A percentile compares a stretch with the other conserved stretches of the same genome.
These are phyloP conservation scores for Psophocarpus tetragonolobus DNA, from an alignment of 306 rosid genomes.

Conservation along the genomic window DNA sequence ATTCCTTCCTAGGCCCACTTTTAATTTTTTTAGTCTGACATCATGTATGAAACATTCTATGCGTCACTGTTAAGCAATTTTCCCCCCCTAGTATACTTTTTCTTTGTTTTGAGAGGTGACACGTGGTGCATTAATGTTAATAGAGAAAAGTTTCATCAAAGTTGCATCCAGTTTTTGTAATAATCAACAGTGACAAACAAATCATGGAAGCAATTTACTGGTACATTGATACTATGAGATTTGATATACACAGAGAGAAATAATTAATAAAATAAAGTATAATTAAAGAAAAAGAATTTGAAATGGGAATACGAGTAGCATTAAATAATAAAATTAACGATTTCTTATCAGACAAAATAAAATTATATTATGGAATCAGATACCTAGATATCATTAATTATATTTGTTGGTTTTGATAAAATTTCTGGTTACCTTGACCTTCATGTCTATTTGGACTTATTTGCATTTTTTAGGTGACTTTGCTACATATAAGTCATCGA, in stretches of 20 bases:
- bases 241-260: not conserved
- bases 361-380: not conserved
- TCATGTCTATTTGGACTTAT: not conserved
- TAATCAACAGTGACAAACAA: not conserved
- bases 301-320: not conserved
- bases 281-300: not conserved
- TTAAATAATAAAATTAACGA: not conserved
- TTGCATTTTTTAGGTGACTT: constrained; percentile 21
- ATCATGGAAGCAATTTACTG: not conserved
- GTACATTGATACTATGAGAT: not conserved
- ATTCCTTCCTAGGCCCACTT: constrained; percentile 33
- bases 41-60: constrained; percentile 44
- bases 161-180: not conserved
- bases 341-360: not conserved
- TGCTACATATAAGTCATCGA: not conserved
- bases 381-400: not conserved
- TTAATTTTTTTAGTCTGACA: constrained; percentile 30
- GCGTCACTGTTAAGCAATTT: constrained; percentile 54
- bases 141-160: not conserved
- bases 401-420: not conserved
- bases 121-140: constrained; percentile 23
- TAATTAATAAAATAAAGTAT: not conserved
- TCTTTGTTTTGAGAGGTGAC: not conserved
- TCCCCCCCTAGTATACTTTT: not conserved
- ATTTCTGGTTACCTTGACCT: not conserved